phyloP scores from a whole-genome alignment of 1,139 yeast genomes.

The Hanseniaspora gamundiae region DNA sequence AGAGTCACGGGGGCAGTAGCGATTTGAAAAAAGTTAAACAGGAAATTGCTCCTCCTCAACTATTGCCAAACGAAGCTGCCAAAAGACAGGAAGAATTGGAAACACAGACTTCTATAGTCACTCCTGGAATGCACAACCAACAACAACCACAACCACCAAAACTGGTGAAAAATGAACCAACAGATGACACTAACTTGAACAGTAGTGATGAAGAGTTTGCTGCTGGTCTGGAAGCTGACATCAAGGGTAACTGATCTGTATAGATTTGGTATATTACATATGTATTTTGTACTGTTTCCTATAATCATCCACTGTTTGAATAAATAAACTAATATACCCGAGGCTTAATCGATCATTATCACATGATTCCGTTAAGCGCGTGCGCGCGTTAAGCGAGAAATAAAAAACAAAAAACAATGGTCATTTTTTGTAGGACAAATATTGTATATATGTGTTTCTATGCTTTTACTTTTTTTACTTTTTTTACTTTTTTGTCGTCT shows the following conservation, averaged over 20 bases:
- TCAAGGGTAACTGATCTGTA: slow-evolving; percentile 9
- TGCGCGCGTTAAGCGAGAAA: too few species aligned
- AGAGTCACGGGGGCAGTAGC: not conserved
- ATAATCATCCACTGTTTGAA: not conserved
- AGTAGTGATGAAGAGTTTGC: slow-evolving; percentile 24
- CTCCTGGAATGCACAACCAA: slow-evolving; percentile 13
- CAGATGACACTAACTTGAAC: slow-evolving; percentile 6
- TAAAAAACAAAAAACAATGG: too few species aligned
- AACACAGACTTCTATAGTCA: slow-evolving; percentile 19
- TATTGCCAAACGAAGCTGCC: slow-evolving; percentile 20
- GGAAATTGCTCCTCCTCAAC: slow-evolving; percentile 22
- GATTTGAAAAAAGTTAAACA: slow-evolving; percentile 6
- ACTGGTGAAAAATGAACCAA: slow-evolving; percentile 5
- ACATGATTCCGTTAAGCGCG: too few species aligned
- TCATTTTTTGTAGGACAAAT: too few species aligned
- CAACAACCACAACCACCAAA: slow-evolving; percentile 1
- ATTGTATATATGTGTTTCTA: too few species aligned
- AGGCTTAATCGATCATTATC: too few species aligned
- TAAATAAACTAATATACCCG: too few species aligned
- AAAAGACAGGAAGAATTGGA: slow-evolving; percentile 19
- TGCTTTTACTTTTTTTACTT: too few species aligned
- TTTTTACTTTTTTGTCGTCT: too few species aligned
- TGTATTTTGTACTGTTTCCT: not conserved
- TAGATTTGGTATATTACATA: not conserved
- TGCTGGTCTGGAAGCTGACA: slow-evolving; percentile 22